These are phyloP conservation scores for Candida oleophila DNA, from an alignment of 805 yeast species.

Conservation along the genomic window DNA sequence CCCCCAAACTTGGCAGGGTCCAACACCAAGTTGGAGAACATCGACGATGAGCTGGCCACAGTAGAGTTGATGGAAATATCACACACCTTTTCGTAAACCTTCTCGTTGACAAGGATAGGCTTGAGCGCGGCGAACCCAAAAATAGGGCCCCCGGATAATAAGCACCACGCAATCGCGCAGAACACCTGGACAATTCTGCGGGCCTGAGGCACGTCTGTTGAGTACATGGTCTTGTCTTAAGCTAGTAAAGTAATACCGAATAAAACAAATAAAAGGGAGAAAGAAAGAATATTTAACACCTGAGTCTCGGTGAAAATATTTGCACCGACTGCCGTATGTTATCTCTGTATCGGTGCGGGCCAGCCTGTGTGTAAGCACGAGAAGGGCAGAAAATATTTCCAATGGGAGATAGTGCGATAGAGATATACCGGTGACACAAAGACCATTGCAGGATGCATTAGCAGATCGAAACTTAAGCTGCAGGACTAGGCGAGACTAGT, in stretches of 20 bases:
- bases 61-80: constrained; percentile 13
- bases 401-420: background rate
- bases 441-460: background rate
- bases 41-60: background rate
- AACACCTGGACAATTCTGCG: constrained; percentile 41
- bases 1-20: constrained; percentile 10
- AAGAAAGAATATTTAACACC: background rate
- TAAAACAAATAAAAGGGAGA: background rate
- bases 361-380: no score
- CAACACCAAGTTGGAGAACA: constrained; percentile 5
- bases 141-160: constrained; percentile 56
- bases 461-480: background rate
- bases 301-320: background rate
- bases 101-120: constrained; percentile 50
- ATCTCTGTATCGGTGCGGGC: background rate
- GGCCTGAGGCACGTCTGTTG: constrained; percentile 12
- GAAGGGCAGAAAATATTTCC: no score
- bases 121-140: constrained; percentile 62
- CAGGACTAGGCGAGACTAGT: no score
- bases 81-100: constrained; percentile 45
- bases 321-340: background rate
- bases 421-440: background rate
- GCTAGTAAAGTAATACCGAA: no score
- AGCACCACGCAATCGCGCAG: constrained; percentile 55
- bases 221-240: constrained; percentile 8